phyloP scores from a whole-genome alignment of 164 flowering plant genomes.

The Tetracentron sinense region DNA sequence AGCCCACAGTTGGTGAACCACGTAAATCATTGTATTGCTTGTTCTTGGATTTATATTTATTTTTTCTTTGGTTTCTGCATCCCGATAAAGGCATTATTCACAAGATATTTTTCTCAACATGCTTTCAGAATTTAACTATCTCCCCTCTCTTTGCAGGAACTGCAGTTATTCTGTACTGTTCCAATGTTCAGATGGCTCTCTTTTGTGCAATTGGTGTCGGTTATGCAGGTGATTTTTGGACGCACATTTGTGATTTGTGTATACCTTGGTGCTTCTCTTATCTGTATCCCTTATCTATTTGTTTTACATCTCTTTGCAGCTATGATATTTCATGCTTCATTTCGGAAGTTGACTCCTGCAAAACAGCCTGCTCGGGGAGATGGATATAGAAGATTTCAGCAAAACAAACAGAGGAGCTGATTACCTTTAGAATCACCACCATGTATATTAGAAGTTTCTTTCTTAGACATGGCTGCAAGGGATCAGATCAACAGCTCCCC shows the following conservation, averaged over 20 bases:
- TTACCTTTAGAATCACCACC: slow-evolving; percentile 4
- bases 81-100: no score
- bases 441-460: slow-evolving; percentile 9
- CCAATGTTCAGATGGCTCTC: slow-evolving; percentile 71
- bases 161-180: slow-evolving; percentile 48
- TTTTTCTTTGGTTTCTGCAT: no score
- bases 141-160: slow-evolving; percentile 52
- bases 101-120: neutral
- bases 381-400: slow-evolving; percentile 18
- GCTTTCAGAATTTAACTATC: neutral
- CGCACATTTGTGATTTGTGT: neutral
- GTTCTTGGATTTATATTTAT: no score
- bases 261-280: neutral
- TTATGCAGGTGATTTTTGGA: slow-evolving; percentile 50
- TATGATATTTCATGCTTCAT: slow-evolving; percentile 55
- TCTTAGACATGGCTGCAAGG: neutral
- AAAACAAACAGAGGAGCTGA: slow-evolving; percentile 17
- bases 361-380: slow-evolving; percentile 36
- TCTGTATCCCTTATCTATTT: neutral
- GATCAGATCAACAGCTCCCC: neutral
- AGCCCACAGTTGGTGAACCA: no score
- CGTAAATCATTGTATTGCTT: no score
- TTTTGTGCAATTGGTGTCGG: slow-evolving; percentile 56
- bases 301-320: slow-evolving; percentile 25
- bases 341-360: slow-evolving; percentile 59